Base-by-base conservation (phyloP, 352 stramenopile species). In the Saprolegnia diclina region DNA sequence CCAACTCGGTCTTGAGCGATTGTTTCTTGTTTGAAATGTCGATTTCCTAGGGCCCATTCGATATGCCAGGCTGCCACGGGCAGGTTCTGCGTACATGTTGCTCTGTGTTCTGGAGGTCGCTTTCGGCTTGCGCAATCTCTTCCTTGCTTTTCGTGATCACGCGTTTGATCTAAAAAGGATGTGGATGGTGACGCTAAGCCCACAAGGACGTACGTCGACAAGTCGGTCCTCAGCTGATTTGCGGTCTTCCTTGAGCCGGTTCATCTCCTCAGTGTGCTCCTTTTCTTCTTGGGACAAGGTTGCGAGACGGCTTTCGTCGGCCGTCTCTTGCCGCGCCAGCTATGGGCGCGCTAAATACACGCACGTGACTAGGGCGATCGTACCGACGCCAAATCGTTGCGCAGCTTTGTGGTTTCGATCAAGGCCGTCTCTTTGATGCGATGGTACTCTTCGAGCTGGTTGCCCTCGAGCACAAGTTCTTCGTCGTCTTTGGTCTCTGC, bases 361-460 rank as follows among this genome's bases (percentile, higher is more conserved):
- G 21, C 10, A 4, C 3, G 5, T 11, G 22, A 50, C 66, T 10
- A 65, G 37, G 35, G 10, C 38, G n/a, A 4, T 38, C 32, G 22
- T 22, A 94, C 89, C 0, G 82, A 81, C 22, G 91, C 85, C 0
- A 92, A 67, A 32, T 93, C 74, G 32, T 80, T 90, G 10, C 82
- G 85, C 46, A 93, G 44, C 32, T 83, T 56, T 42, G 80, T 90
- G 1, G 87, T 95, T 71, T 89, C 83, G 38, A 89, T 69, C 63
- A 89, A 79, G 0, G 80, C 83, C 5, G 66, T 68, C 66, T 94
- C 83, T 48, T 92, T 92, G 45, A 95, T 91, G 7, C 85, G 83
- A 71, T 95, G 81, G 59, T 94, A 95, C 61, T 95, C 85, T 37
- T 95, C 77, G 6, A 93, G 69, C 14, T 83, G 80, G 18, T 75